Conservation (phyloP, 106 monocot species). For the Acanthochlamys bracteata region DNA sequence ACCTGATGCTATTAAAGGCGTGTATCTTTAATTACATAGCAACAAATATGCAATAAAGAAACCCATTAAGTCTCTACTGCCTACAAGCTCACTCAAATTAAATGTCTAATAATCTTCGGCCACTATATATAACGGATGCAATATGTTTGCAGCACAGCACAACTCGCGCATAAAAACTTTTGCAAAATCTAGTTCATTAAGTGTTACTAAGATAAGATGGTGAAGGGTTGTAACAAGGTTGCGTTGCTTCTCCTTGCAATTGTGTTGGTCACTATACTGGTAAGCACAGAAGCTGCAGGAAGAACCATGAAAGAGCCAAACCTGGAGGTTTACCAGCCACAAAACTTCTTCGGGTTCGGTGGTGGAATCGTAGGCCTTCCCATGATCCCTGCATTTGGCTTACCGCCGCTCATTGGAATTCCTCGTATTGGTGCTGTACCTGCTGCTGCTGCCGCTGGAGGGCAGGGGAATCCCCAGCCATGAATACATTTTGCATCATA, state of each 20-base stretch:
- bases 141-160: no score
- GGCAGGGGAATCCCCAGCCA: background rate
- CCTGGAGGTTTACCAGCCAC: background rate
- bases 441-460: background rate
- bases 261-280: background rate
- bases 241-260: background rate
- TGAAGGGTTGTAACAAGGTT: slow-evolving; percentile 1
- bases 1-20: no score
- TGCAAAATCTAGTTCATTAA: no score
- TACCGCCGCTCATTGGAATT: background rate
- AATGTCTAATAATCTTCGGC: no score
- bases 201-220: background rate
- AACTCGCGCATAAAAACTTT: no score
- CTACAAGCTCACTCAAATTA: no score
- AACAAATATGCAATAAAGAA: no score
- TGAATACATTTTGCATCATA: background rate
- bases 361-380: slow-evolving; percentile 1
- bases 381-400: background rate
- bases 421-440: background rate
- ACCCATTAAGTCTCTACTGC: no score
- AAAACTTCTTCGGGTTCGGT: slow-evolving; percentile 5
- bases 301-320: background rate
- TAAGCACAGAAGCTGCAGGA: background rate
- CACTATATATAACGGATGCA: no score
- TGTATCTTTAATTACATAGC: no score